A percentile compares a stretch with the other conserved stretches of the same genome.
These are phyloP conservation scores for Sphaerulina vaccinii DNA, from an alignment of 2,329 filamentous ascomycete species.

Conservation along the genomic window DNA sequence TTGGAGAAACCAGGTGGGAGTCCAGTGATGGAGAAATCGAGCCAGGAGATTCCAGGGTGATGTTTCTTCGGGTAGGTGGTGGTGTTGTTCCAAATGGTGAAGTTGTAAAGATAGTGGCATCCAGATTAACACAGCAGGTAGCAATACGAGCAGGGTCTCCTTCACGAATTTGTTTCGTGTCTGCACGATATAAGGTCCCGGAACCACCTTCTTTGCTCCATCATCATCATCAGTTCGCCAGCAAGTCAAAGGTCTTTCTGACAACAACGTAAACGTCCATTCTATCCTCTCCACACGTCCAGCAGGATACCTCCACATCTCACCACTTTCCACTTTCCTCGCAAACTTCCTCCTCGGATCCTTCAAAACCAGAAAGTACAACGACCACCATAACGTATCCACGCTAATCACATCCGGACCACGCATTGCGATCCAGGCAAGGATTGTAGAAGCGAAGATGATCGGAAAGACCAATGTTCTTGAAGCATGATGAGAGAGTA, in stretches of 20 bases:
- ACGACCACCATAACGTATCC: slow-evolving; percentile 29
- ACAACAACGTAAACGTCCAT: slow-evolving; percentile 30
- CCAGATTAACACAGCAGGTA: slow-evolving; percentile 27
- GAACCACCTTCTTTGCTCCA: slow-evolving; percentile 30
- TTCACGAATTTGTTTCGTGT: slow-evolving; percentile 22
- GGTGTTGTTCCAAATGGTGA: slow-evolving; percentile 26
- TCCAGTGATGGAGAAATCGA: not conserved
- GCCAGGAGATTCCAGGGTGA: too few relatives aligned
- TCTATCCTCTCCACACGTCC: slow-evolving; percentile 9
- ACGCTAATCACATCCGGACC: slow-evolving; percentile 34
- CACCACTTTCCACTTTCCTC: too few relatives aligned
- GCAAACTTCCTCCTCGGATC: too few relatives aligned
- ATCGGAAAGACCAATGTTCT: slow-evolving; percentile 30
- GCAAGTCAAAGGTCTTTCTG: slow-evolving; percentile 29
- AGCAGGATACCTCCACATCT: slow-evolving; percentile 29
- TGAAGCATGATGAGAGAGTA: slow-evolving; percentile 24
- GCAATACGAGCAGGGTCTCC: slow-evolving; percentile 30
- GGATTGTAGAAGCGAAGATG: slow-evolving; percentile 25
- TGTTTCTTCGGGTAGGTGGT: too few relatives aligned
- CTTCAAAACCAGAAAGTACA: slow-evolving; percentile 29
- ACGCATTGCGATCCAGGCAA: slow-evolving; percentile 33
- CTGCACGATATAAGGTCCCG: slow-evolving; percentile 23
- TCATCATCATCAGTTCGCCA: slow-evolving; percentile 30
- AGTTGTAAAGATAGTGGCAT: slow-evolving; percentile 19
- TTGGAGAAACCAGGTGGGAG: slow-evolving; percentile 26